Evolutionary conservation across 2,329 filamentous ascomycete species (phyloP).

Genomic region (Penicillium digitatum): DNA sequence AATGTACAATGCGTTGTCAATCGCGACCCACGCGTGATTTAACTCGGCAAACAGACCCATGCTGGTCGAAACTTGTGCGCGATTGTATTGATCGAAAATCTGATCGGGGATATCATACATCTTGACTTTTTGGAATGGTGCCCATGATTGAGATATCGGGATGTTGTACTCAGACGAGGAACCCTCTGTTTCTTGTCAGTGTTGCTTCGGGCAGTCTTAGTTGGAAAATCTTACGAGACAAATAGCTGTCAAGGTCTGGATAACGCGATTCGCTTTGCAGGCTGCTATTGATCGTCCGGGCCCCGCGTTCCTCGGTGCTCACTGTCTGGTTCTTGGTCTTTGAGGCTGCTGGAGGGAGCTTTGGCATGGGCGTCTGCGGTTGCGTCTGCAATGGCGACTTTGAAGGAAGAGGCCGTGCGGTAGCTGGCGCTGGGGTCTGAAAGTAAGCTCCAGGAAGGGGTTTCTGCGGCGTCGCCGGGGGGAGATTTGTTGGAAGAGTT

Average conservation of each 20-base stretch:
- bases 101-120: slow-evolving; percentile 87
- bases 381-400: slow-evolving; percentile 7
- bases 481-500: slow-evolving; percentile 30
- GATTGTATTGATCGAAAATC: slow-evolving; percentile 89
- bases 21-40: slow-evolving; percentile 90
- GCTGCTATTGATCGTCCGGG: slow-evolving; percentile 75
- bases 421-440: slow-evolving; percentile 34
- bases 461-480: slow-evolving; percentile 36
- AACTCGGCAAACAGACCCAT: slow-evolving; percentile 96
- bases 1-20: slow-evolving; percentile 92
- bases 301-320: slow-evolving; percentile 73
- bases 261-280: slow-evolving; percentile 73
- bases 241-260: slow-evolving; percentile 84
- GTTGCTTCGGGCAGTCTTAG: not conserved
- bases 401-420: not conserved
- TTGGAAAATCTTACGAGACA: slow-evolving; percentile 64
- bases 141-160: slow-evolving; percentile 64
- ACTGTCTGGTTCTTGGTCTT: slow-evolving; percentile 51
- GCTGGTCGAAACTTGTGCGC: slow-evolving; percentile 77
- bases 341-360: slow-evolving; percentile 35
- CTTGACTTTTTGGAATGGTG: slow-evolving; percentile 81
- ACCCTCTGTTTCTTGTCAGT: slow-evolving; percentile 58
- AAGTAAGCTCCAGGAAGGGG: slow-evolving; percentile 43
- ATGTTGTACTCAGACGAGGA: slow-evolving; percentile 90
- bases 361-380: slow-evolving; percentile 33